Conservation (phyloP, 192 early-diverging fungal genomes). For the Podila epicladia region DNA sequence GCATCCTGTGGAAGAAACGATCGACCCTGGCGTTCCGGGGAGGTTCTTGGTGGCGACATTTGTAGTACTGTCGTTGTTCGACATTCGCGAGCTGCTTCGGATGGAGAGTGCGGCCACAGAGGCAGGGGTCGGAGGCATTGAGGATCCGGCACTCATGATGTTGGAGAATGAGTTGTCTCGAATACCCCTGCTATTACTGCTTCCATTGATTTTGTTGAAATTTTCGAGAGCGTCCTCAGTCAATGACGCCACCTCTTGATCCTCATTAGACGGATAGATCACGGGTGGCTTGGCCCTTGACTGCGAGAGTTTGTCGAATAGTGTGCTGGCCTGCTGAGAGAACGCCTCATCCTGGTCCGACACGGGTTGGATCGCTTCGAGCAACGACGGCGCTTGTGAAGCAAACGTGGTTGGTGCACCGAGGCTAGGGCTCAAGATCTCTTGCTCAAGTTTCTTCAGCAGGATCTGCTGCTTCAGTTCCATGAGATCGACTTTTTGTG, state of each 20-base stretch:
- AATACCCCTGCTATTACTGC: not conserved
- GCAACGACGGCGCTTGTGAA: not conserved
- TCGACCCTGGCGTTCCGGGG: conserved; percentile 22
- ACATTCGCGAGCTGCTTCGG: conserved; percentile 29
- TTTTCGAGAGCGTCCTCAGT: conserved; percentile 31
- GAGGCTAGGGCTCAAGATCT: conserved; percentile 31
- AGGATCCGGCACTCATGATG: not conserved
- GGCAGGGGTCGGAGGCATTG: conserved; percentile 16
- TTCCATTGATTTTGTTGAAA: conserved; percentile 8
- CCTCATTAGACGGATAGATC: conserved; percentile 1
- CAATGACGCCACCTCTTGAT: conserved; percentile 15
- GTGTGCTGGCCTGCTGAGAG: not conserved
- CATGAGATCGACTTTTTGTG: conserved; percentile 37
- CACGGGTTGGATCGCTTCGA: not conserved
- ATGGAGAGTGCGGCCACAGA: conserved; percentile 35
- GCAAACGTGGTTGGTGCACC: conserved; percentile 16
- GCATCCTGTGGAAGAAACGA: not conserved
- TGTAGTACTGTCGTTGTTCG: conserved; percentile 8
- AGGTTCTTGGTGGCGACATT: not conserved
- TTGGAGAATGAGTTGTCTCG: not conserved
- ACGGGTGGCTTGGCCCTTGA: not conserved
- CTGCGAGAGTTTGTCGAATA: not conserved
- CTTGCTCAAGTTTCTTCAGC: conserved; percentile 28
- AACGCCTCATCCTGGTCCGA: not conserved
- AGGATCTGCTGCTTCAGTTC: conserved; percentile 28